phyloP scores from a whole-genome alignment of 345 rosid species.

The Populus alba region DNA sequence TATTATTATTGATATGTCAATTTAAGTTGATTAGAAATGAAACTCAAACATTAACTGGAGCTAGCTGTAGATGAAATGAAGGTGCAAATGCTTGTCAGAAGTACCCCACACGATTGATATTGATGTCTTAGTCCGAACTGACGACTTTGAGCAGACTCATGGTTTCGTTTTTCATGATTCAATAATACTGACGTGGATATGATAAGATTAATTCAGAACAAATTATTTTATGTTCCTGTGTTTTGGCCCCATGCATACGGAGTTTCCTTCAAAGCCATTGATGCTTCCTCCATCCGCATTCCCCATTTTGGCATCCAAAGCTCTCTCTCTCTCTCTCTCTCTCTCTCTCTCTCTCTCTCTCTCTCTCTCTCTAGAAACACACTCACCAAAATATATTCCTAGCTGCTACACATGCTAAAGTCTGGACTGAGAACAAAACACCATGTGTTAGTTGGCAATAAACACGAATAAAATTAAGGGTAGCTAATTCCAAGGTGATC shows the following conservation, averaged over 20 bases:
- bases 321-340: neutral
- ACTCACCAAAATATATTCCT: neutral
- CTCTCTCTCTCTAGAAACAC: neutral
- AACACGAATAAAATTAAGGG: neutral
- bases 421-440: neutral
- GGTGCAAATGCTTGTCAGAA: neutral
- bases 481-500: constrained; percentile 11
- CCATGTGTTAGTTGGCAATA: constrained; percentile 8
- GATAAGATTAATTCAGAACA: neutral
- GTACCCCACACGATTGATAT: constrained; percentile 18
- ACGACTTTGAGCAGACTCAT: constrained; percentile 19
- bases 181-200: neutral
- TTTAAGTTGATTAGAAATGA: no score
- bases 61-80: neutral
- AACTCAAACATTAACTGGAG: neutral
- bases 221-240: neutral
- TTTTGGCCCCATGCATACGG: constrained; percentile 23
- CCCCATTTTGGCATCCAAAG: constrained; percentile 21
- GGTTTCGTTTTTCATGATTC: neutral
- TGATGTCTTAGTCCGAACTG: constrained; percentile 15
- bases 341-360: no score
- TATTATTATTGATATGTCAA: no score
- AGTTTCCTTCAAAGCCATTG: constrained; percentile 13
- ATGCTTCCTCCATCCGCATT: constrained; percentile 7
- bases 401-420: neutral